Evolutionary conservation across 75 land plant genomes (phyloP).

Genomic region (Sequoia sempervirens): DNA sequence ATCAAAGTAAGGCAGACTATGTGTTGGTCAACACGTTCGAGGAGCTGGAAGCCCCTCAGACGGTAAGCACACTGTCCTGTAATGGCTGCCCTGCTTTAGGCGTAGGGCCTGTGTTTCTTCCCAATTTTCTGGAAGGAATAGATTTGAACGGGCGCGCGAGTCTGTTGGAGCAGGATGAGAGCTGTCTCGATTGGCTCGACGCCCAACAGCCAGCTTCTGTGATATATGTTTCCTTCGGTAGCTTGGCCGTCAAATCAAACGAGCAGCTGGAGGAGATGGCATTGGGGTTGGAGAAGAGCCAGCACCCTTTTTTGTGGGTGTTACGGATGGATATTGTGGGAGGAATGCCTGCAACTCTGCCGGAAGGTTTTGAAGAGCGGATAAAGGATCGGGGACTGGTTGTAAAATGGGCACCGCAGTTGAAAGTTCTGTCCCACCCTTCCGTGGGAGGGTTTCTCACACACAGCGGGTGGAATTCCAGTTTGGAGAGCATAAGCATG

Average conservation of each 20-base stretch:
- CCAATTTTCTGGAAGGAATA: too few species aligned
- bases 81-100: conserved; percentile 6
- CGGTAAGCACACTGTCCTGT: background rate
- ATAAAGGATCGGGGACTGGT: conserved; percentile 14
- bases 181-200: conserved; percentile 14
- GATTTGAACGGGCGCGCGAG: background rate
- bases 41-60: conserved; percentile 5
- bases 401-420: conserved; percentile 24
- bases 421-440: conserved; percentile 18
- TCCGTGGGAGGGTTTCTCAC: conserved; percentile 22
- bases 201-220: conserved; percentile 9
- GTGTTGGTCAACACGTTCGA: conserved; percentile 12
- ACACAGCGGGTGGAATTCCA: conserved; percentile 16
- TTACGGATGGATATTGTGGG: conserved; percentile 8
- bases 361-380: conserved; percentile 10
- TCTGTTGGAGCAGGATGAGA: conserved; percentile 1
- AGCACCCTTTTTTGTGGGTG: conserved; percentile 17
- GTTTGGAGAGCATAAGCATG: conserved; percentile 19
- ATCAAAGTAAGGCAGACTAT: background rate
- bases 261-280: conserved; percentile 13
- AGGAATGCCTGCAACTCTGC: background rate
- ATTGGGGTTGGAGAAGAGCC: conserved; percentile 7
- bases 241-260: conserved; percentile 10
- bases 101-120: too few species aligned
- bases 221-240: conserved; percentile 19